phyloP scores from a whole-genome alignment of 1,284 basidiomycete species.

The Irpex rosettiformis region DNA sequence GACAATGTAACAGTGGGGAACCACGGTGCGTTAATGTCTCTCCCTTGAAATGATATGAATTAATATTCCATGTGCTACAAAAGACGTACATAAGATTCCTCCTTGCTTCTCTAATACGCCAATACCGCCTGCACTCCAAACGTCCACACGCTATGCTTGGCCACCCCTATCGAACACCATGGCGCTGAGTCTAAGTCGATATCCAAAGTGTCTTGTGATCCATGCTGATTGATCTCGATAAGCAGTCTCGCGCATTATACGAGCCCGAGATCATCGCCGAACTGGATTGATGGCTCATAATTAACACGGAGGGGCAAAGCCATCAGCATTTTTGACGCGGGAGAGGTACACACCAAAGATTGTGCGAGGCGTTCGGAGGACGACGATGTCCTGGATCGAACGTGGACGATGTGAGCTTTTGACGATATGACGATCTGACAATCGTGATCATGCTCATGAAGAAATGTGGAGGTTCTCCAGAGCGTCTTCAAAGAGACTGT shows the following conservation, averaged over 20 bases:
- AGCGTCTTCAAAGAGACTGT: constrained; percentile 58
- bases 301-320: too few species aligned
- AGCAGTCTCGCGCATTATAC: not conserved
- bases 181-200: not conserved
- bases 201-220: not conserved
- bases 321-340: not conserved
- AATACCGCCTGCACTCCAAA: not conserved
- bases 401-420: not conserved
- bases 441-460: constrained; percentile 17
- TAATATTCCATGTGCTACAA: not conserved
- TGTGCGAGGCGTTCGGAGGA: too few species aligned
- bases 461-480: constrained; percentile 57
- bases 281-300: not conserved
- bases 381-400: not conserved
- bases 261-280: not conserved
- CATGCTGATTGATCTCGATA: constrained; percentile 1
- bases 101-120: not conserved
- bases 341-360: not conserved
- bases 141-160: not conserved
- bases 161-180: not conserved
- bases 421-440: not conserved
- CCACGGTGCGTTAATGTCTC: not conserved
- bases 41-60: not conserved
- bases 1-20: not conserved
- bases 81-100: not conserved